Base-by-base conservation (phyloP, 2,329 filamentous ascomycete genomes). In the Pseudopithomyces maydicus region DNA sequence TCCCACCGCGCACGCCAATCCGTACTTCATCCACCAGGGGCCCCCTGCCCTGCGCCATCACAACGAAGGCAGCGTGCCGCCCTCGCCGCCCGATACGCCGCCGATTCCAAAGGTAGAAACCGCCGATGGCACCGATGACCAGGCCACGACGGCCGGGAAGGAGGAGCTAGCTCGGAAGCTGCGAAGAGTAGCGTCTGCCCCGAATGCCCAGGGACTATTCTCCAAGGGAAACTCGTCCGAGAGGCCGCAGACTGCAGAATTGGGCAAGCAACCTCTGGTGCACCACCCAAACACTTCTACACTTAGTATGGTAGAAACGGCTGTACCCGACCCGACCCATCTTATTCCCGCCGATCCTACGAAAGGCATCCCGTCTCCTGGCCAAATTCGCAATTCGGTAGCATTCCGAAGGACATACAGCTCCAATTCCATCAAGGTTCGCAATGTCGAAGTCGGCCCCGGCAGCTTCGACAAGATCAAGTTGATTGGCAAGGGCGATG, bases 381-480 rank as follows among this genome's bases (percentile, higher is more conserved):
- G 85, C 51, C 86, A 88, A 67, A 85, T 88, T 63, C 84, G 84
- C 55, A 82, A 85, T 64, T 78, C 86, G 17, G 82, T 91, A 47
- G 88, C 91, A 19, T 99, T 97, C 79, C 85, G 95, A 70, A 86
- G 95, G 74, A 99, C 95, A 2, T 99, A 99, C 77, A 98, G 95
- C 78, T 97, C 94, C 65, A 99, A 98, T 77, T 98, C 95, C 39
- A 99, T 99, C 82, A 99, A 99, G 79, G 91, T 98, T 65, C 87
- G 95, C 69, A 92, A 97, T 74, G 95, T 99, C 46, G 95, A 99
- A 78, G 95, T 99, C 35, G 91, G 92, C 0, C 95, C 95, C 0
- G 84, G 90, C 61, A 98, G 94, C 75, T 99, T 99, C 70, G 95
- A 99, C 83, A 99, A 99, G 85, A 97, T 99, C 78, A 99, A 99